Evolutionary conservation across 2,329 filamentous ascomycete genomes (phyloP).

Genomic region (Xylariaceae sp.): DNA sequence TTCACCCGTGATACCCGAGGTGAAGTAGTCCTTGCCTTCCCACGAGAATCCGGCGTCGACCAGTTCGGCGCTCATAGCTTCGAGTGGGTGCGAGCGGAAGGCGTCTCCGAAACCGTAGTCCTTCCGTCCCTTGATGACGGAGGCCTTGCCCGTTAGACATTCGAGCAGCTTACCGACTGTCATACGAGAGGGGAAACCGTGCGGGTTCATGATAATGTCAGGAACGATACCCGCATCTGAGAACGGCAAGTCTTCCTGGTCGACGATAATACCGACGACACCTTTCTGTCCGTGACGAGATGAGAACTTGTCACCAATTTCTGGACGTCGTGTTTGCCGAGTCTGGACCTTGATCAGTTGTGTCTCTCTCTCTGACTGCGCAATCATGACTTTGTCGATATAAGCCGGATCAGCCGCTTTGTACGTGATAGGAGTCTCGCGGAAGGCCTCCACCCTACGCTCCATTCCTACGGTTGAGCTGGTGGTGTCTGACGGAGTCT

Average conservation of each 20-base stretch:
- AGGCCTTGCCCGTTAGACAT: slow-evolving; percentile 88
- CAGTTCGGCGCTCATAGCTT: slow-evolving; percentile 82
- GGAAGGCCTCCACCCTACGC: slow-evolving; percentile 57
- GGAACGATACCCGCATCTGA: slow-evolving; percentile 85
- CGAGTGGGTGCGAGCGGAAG: slow-evolving; percentile 76
- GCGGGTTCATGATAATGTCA: slow-evolving; percentile 99
- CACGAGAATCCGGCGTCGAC: slow-evolving; percentile 90
- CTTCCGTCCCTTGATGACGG: slow-evolving; percentile 75
- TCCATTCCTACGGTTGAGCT: slow-evolving; percentile 66
- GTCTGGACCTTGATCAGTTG: slow-evolving; percentile 91
- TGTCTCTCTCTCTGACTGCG: slow-evolving; percentile 79
- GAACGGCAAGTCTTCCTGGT: slow-evolving; percentile 96
- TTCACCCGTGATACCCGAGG: slow-evolving; percentile 91
- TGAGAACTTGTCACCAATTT: slow-evolving; percentile 97
- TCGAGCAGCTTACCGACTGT: slow-evolving; percentile 98
- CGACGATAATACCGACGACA: slow-evolving; percentile 92
- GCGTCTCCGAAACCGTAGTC: slow-evolving; percentile 80
- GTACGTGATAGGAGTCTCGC: slow-evolving; percentile 69
- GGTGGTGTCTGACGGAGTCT: slow-evolving; percentile 68
- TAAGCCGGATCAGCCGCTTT: slow-evolving; percentile 79
- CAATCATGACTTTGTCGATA: slow-evolving; percentile 94
- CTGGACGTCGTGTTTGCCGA: slow-evolving; percentile 88
- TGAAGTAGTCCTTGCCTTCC: slow-evolving; percentile 95
- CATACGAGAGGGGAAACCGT: slow-evolving; percentile 99
- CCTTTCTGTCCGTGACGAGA: slow-evolving; percentile 98